These are phyloP conservation scores for Trichosanthes truncata DNA, from an alignment of 306 rosid genomes.

Conservation along the genomic window DNA sequence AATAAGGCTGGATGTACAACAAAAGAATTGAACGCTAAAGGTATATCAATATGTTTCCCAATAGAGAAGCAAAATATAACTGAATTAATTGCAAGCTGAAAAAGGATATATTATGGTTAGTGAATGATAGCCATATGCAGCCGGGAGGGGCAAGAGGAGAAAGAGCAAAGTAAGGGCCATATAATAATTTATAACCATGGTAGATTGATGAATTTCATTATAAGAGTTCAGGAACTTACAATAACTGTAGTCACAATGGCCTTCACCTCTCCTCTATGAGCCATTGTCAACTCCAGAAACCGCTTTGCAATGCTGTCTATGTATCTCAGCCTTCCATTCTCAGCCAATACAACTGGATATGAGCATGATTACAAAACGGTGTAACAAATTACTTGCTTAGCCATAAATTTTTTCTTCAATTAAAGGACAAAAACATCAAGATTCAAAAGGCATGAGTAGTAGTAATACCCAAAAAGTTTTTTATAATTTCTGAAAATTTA, in stretches of 20 bases:
- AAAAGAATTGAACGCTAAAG: neutral
- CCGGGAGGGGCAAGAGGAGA: neutral
- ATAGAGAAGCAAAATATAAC: neutral
- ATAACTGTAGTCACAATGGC: constrained; percentile 71
- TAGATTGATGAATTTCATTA: neutral
- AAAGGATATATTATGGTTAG: neutral
- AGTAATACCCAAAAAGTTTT: constrained; percentile 64
- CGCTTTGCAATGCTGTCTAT: constrained; percentile 56
- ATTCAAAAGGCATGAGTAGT: neutral
- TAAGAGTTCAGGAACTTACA: constrained; percentile 37
- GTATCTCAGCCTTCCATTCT: constrained; percentile 64
- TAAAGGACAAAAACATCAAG: neutral
- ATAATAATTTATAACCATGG: neutral
- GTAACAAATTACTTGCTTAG: neutral
- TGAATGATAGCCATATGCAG: neutral
- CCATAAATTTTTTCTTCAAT: neutral
- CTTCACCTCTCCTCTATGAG: constrained; percentile 80
- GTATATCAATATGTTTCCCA: neutral
- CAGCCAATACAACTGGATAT: constrained; percentile 48
- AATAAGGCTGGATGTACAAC: neutral
- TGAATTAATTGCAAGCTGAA: neutral
- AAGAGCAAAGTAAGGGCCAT: neutral
- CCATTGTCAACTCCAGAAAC: constrained; percentile 75
- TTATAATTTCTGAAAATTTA: constrained; percentile 57
- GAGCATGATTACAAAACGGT: neutral